A percentile compares a stretch with the other conserved stretches of the same genome.
These are phyloP conservation scores for Xylaria bambusicola DNA, from an alignment of 495 filamentous ascomycete genomes.

Conservation along the genomic window DNA sequence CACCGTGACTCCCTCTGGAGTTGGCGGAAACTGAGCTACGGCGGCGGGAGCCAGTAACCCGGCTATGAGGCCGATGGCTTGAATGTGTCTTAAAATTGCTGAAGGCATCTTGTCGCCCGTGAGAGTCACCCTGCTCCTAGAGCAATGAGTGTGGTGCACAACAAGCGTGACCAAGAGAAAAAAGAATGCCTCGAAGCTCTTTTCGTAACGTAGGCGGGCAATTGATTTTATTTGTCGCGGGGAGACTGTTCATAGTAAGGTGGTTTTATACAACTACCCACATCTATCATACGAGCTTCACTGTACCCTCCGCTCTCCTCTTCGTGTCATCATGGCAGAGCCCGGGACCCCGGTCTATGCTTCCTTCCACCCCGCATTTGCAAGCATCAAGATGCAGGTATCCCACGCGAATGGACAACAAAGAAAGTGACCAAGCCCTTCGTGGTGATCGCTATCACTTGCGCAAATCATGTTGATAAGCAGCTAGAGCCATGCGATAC, in stretches of 20 bases:
- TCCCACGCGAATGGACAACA: not conserved
- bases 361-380: conserved; percentile 2
- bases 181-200: not conserved
- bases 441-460: not conserved
- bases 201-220: not conserved
- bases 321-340: not conserved
- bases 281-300: not conserved
- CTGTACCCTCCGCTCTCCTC: conserved; percentile 3
- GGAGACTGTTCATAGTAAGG: not conserved
- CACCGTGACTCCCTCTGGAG: conserved; percentile 53
- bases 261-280: not conserved
- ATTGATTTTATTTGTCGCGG: not conserved
- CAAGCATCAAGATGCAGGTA: not conserved
- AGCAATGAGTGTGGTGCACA: not conserved
- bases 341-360: conserved; percentile 9
- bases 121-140: not conserved
- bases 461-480: not conserved
- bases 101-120: not conserved
- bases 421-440: not conserved
- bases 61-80: conserved; percentile 15
- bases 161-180: not conserved
- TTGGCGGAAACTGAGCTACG: conserved; percentile 57
- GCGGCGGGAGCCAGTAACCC: conserved; percentile 13
- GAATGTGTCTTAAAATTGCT: not conserved
- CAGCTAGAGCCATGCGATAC: too few relatives aligned